phyloP scores from a whole-genome alignment of 179 eudicot species.

The Silene vulgaris region DNA sequence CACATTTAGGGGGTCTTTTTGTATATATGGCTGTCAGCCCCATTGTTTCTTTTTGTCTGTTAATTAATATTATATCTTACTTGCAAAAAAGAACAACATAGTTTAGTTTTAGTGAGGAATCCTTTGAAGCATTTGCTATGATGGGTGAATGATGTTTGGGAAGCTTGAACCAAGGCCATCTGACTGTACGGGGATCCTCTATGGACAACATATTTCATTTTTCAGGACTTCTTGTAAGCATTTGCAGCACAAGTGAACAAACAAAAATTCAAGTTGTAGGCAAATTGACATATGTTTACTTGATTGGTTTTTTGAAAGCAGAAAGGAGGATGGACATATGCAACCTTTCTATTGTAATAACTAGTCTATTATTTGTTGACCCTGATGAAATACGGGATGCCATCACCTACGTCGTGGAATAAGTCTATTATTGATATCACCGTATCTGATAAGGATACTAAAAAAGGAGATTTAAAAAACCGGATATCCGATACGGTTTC shows the following conservation, averaged over 20 bases:
- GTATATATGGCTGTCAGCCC: too few species aligned
- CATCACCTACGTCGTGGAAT: constrained; percentile 1
- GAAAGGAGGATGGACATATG: not conserved
- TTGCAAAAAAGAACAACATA: not conserved
- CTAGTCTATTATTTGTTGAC: not conserved
- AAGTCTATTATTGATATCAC: too few species aligned
- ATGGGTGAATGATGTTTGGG: not conserved
- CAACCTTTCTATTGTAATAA: not conserved
- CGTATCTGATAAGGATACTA: too few species aligned
- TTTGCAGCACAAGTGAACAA: constrained; percentile 4
- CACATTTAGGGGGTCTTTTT: too few species aligned
- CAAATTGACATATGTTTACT: not conserved
- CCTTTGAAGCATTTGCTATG: not conserved
- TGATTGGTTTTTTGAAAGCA: not conserved
- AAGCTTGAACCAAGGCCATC: not conserved
- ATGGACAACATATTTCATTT: not conserved
- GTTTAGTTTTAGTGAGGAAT: not conserved
- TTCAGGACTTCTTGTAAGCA: not conserved
- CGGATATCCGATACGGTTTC: too few species aligned
- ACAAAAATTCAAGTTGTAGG: not conserved
- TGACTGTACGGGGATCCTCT: not conserved
- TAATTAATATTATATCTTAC: too few species aligned
- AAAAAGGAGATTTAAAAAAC: too few species aligned
- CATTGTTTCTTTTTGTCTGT: too few species aligned
- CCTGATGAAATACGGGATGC: not conserved